Percentiles rank a stretch among this genome's conserved stretches.
These are phyloP conservation scores for Hippophae gyantsensis DNA, from an alignment of 306 rosid species.

Conservation along the genomic window DNA sequence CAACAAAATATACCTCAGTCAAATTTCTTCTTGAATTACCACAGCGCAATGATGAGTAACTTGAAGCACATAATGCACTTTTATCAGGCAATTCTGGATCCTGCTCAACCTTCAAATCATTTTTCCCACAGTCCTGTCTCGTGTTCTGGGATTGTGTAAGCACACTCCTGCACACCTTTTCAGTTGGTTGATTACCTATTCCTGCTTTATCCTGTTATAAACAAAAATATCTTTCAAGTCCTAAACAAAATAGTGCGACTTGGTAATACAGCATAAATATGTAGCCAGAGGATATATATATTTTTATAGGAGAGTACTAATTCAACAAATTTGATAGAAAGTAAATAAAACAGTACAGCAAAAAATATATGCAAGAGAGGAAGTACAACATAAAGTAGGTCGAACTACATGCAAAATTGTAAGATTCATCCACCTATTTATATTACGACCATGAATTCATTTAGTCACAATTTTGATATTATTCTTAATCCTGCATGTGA, in stretches of 20 bases:
- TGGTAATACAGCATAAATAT: conserved; percentile 24
- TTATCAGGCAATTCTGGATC: conserved; percentile 33
- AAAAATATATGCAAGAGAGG: no score
- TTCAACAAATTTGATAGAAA: background rate
- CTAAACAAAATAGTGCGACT: conserved; percentile 40
- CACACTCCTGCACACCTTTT: conserved; percentile 16
- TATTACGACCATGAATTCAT: no score
- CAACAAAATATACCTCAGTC: conserved; percentile 51
- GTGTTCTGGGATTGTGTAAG: conserved; percentile 11
- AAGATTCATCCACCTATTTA: no score
- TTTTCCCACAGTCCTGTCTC: conserved; percentile 19
- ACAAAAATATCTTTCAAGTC: conserved; percentile 45
- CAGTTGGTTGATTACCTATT: conserved; percentile 28
- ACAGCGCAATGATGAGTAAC: conserved; percentile 33
- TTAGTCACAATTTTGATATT: no score
- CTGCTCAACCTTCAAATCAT: conserved; percentile 33
- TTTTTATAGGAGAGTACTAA: conserved; percentile 3
- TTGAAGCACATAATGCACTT: conserved; percentile 23
- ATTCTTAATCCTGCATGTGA: no score
- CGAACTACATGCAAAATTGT: no score
- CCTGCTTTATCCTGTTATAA: conserved; percentile 61
- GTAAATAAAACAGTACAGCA: background rate
- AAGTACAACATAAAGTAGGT: no score
- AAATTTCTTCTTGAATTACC: conserved; percentile 63
- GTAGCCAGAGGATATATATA: no score